Evolutionary conservation across 768 basidiomycete species (phyloP).

Genomic region (Agrocybe praecox): DNA sequence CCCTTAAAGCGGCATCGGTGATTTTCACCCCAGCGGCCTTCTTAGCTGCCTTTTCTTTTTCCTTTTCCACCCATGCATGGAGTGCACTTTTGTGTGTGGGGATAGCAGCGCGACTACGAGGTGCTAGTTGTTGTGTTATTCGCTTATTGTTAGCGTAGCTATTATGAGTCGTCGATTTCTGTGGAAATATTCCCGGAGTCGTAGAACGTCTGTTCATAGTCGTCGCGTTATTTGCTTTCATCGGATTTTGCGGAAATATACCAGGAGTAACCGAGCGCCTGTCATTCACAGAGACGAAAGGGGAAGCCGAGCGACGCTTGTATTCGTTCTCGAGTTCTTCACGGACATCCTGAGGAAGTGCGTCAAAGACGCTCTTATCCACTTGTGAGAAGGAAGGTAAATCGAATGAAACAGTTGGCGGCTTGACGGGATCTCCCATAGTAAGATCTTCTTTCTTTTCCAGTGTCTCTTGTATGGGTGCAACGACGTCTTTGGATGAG

Average conservation of each 20-base stretch:
- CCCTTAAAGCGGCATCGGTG: conserved; percentile 56
- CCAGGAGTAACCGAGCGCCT: neutral
- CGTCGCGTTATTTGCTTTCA: neutral
- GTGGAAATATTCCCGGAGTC: conserved; percentile 32
- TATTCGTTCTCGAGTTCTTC: conserved; percentile 72
- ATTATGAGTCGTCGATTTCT: conserved; percentile 29
- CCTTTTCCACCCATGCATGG: conserved; percentile 32
- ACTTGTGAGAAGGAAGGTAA: conserved; percentile 79
- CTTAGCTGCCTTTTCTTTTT: conserved; percentile 15
- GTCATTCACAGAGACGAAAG: conserved; percentile 28
- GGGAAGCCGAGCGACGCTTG: conserved; percentile 58
- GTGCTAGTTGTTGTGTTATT: conserved; percentile 66
- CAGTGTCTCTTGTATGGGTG: conserved; percentile 11
- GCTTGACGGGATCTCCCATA: conserved; percentile 21
- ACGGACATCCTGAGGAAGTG: conserved; percentile 69
- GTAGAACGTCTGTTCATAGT: conserved; percentile 9
- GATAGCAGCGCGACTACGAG: conserved; percentile 45
- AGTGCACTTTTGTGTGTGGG: conserved; percentile 34
- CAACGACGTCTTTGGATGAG: conserved; percentile 9
- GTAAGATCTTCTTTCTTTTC: neutral
- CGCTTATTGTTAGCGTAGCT: conserved; percentile 47
- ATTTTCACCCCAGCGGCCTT: conserved; percentile 42
- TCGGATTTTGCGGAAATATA: conserved; percentile 1
- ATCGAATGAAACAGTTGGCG: conserved; percentile 28
- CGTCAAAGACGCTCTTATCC: conserved; percentile 69